phyloP scores from a whole-genome alignment of 1,284 basidiomycete genomes.

The Cutaneotrichosporon sp. region DNA sequence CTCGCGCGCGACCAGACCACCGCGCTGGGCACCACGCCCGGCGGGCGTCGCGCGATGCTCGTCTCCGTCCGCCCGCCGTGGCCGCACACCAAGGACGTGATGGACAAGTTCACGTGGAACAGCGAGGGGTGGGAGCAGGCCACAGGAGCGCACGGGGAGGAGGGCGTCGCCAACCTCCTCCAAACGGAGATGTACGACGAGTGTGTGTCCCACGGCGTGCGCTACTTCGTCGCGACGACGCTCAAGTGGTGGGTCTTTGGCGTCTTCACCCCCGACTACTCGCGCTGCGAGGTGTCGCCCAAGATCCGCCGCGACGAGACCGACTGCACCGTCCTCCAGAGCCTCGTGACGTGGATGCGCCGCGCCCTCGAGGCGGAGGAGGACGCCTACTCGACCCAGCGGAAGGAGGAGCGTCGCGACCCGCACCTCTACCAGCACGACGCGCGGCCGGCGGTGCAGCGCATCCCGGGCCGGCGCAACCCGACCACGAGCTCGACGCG shows the following conservation, averaged over 20 bases:
- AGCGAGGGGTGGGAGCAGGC: not conserved
- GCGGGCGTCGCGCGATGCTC: constrained; percentile 39
- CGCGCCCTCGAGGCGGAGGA: constrained; percentile 25
- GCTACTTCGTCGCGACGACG: constrained; percentile 49
- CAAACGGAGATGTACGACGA: constrained; percentile 50
- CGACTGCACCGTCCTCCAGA: constrained; percentile 48
- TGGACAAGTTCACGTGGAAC: constrained; percentile 40
- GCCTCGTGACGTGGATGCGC: constrained; percentile 44
- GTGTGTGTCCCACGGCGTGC: constrained; percentile 45
- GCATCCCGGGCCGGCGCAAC: too few relatives aligned
- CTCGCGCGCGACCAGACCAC: constrained; percentile 34
- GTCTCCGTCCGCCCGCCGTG: constrained; percentile 43
- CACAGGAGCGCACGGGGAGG: not conserved
- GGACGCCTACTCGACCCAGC: too few relatives aligned
- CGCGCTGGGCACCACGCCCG: not conserved
- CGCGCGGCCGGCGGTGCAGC: too few relatives aligned
- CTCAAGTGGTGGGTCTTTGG: constrained; percentile 52
- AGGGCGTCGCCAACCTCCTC: constrained; percentile 36
- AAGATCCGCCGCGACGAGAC: constrained; percentile 34
- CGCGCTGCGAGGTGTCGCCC: constrained; percentile 36
- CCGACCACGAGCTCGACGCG: too few relatives aligned
- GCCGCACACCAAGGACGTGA: constrained; percentile 16
- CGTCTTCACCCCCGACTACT: constrained; percentile 42
- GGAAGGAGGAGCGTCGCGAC: too few relatives aligned
- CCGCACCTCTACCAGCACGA: too few relatives aligned